A percentile compares a stretch with the other conserved stretches of the same genome.
These are phyloP conservation scores for Leucocoprinus leucothites DNA, from an alignment of 768 basidiomycete genomes.

Conservation along the genomic window DNA sequence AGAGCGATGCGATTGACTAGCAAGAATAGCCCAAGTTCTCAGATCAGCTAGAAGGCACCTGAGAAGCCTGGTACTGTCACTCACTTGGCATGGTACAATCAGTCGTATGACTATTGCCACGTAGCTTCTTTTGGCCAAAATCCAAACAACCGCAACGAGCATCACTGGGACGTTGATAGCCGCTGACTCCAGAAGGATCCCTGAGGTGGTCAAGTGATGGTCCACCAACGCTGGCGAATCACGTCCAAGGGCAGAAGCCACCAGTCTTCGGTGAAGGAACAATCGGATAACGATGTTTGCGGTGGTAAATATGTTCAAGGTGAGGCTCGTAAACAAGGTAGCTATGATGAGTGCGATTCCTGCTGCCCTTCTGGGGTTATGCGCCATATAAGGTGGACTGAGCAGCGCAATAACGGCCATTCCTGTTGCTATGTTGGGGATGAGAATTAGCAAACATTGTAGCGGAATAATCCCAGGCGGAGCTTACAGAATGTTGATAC, in stretches of 20 bases:
- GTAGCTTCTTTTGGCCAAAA: neutral
- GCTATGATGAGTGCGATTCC: neutral
- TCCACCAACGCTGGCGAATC: neutral
- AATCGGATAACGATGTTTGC: neutral
- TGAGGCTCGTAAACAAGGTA: neutral
- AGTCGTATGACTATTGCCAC: neutral
- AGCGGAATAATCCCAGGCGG: no score
- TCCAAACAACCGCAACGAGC: neutral
- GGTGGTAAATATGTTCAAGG: neutral
- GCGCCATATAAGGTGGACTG: no score
- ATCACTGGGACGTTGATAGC: neutral
- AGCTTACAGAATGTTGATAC: neutral
- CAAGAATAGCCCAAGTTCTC: neutral
- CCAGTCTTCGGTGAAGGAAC: neutral
- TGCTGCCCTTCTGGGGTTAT: no score
- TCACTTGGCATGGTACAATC: neutral
- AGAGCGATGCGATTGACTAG: neutral
- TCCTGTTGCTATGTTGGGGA: no score
- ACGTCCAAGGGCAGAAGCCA: neutral
- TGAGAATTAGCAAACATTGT: no score
- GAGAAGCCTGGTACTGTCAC: no score
- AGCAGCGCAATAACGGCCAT: neutral
- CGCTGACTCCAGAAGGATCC: neutral
- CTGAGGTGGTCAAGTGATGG: neutral
- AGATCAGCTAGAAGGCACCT: no score